Percentiles rank a stretch among this genome's conserved stretches.
Evolutionary conservation across 1,284 basidiomycete genomes (phyloP).

Genomic region (Irpex sp.): DNA sequence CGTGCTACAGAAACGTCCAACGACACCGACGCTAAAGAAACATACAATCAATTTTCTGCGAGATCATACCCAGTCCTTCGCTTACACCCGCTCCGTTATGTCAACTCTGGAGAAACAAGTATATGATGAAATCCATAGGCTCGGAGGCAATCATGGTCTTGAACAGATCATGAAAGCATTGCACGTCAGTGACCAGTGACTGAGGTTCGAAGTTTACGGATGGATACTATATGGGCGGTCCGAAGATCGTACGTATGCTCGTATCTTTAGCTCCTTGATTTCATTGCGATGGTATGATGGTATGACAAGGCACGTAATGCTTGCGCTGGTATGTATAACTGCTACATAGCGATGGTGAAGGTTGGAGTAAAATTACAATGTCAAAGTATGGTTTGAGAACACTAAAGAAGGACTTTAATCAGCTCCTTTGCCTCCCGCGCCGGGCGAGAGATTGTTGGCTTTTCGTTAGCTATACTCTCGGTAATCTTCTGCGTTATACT

Average conservation of each 20-base stretch:
- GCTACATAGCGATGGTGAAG: background rate
- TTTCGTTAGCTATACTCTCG: constrained; percentile 69
- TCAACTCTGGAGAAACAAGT: constrained; percentile 53
- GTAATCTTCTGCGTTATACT: constrained; percentile 72
- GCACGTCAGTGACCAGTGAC: constrained; percentile 24
- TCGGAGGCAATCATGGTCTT: constrained; percentile 56
- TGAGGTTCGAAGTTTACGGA: background rate
- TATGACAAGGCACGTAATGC: no score
- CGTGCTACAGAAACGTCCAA: constrained; percentile 84
- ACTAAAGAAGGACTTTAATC: constrained; percentile 41
- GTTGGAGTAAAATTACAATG: background rate
- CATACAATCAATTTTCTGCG: constrained; percentile 80
- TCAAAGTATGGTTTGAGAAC: no score
- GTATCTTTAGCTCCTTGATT: no score
- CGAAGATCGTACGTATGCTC: background rate
- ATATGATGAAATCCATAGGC: constrained; percentile 45
- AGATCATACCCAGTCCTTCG: constrained; percentile 70
- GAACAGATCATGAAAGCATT: constrained; percentile 42
- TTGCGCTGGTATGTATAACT: background rate
- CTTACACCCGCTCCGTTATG: constrained; percentile 68
- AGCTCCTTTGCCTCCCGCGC: constrained; percentile 84
- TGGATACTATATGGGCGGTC: background rate
- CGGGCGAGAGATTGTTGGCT: constrained; percentile 75
- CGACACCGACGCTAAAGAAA: constrained; percentile 73
- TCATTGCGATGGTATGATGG: no score